Base-by-base conservation (phyloP, 345 rosid species). In the Eucalyptus tenuipes region DNA sequence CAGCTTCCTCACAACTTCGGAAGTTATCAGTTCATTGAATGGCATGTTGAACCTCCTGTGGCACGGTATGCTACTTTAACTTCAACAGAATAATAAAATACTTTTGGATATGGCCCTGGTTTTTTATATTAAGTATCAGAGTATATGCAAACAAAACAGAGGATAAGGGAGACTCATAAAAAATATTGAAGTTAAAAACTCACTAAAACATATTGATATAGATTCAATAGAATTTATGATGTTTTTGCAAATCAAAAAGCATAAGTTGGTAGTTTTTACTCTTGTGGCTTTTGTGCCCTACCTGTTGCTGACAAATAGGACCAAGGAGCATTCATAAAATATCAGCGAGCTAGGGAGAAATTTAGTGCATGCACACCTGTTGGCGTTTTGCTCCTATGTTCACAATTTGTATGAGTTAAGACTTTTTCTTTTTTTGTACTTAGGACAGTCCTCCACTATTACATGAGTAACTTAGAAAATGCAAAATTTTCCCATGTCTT, bases 1-100 rank as follows among this genome's bases (percentile, higher is more conserved):
- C 92, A 87, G 86, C 97, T 98, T 91, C 98, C 98, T 75, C 92
- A 92, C 59, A 87, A 87, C 50, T 96, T 93, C 31, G 98, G 98
- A 92, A 92, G 87, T 90, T 97, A 97, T 49, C 68, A 93, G 91
- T 91, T 95, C 89, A 86, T 96, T 64, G 87, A 89, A 20, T 95
- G 98, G 97, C 92, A 96, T 90, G 90, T 96, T 84, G 93, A 94
- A 92, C 96, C 96, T 87, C 90, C 91, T 52, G 82, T 44, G 75
- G 79, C 92, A 64, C 87, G 92, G 99, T 96, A 94, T 84, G 22
- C 52, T 59, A 57, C 47, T 75, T 59, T 29, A 37, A 47, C 59
- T 85, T 55, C 20, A 45, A 24, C 42, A 31, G 52, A 61, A 50
- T 59, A 85, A 33, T 53, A 6, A 44, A 47, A n/a, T 85, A 47